Conservation (phyloP, 2,329 filamentous ascomycete genomes). For the Thelonectria rubi region DNA sequence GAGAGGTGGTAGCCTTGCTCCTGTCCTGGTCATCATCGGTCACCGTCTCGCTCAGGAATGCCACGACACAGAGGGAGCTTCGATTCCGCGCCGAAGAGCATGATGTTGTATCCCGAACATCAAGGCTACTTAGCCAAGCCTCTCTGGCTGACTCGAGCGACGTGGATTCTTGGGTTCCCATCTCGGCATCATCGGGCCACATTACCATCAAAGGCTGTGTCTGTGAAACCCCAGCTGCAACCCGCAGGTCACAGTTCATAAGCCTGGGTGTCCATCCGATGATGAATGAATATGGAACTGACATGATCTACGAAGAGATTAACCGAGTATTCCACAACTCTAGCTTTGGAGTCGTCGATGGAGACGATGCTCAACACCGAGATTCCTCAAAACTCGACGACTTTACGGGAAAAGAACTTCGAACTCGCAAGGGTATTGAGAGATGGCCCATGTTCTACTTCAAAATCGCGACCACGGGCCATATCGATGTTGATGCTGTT, state of each 20-base stretch:
- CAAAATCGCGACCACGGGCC: slow-evolving; percentile 60
- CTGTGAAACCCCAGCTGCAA: slow-evolving; percentile 74
- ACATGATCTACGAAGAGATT: slow-evolving; percentile 77
- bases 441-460: slow-evolving; percentile 91
- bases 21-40: slow-evolving; percentile 71
- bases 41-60: slow-evolving; percentile 67
- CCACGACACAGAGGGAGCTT: slow-evolving; percentile 47
- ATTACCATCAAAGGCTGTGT: slow-evolving; percentile 76
- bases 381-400: slow-evolving; percentile 53
- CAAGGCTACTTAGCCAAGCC: slow-evolving; percentile 71
- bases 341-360: slow-evolving; percentile 73
- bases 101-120: slow-evolving; percentile 40
- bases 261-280: slow-evolving; percentile 79
- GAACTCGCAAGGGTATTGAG: slow-evolving; percentile 71
- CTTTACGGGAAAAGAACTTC: slow-evolving; percentile 59
- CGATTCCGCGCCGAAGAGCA: slow-evolving; percentile 46
- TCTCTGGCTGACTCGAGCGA: slow-evolving; percentile 65
- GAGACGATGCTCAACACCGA: slow-evolving; percentile 48
- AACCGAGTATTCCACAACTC: slow-evolving; percentile 82
- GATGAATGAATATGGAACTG: slow-evolving; percentile 61
- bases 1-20: slow-evolving; percentile 69
- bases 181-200: slow-evolving; percentile 70
- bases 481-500: slow-evolving; percentile 47
- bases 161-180: slow-evolving; percentile 71
- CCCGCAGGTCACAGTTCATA: slow-evolving; percentile 80